Evolutionary conservation across 768 basidiomycete species (phyloP).

Genomic region (Suillus hirtellus): DNA sequence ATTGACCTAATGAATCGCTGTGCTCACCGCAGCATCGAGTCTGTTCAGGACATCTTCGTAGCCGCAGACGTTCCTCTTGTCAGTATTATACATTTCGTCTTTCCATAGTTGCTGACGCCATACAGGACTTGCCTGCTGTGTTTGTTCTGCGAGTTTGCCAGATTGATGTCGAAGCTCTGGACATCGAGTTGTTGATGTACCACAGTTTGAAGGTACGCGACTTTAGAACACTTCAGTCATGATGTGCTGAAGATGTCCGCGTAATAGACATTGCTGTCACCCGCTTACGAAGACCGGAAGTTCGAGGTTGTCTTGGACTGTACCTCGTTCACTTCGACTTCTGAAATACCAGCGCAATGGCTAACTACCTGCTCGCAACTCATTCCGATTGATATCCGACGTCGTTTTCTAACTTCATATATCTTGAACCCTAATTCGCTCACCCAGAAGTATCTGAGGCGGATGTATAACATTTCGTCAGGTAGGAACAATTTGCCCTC

Average conservation of each 20-base stretch:
- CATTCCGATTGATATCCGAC: slow-evolving; percentile 67
- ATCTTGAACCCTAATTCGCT: slow-evolving; percentile 74
- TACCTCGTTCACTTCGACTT: slow-evolving; percentile 71
- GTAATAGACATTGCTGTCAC: slow-evolving; percentile 52
- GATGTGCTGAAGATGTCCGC: neutral
- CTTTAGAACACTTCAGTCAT: neutral
- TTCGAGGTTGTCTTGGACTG: slow-evolving; percentile 83
- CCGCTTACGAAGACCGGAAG: slow-evolving; percentile 44
- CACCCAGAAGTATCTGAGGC: slow-evolving; percentile 71
- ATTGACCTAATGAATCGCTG: slow-evolving; percentile 67
- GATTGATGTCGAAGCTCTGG: slow-evolving; percentile 77
- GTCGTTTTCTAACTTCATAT: slow-evolving; percentile 59
- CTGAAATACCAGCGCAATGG: slow-evolving; percentile 82
- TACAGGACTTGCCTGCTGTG: slow-evolving; percentile 44
- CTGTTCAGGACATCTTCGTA: slow-evolving; percentile 68
- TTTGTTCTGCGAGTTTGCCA: slow-evolving; percentile 68
- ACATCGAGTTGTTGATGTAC: slow-evolving; percentile 76
- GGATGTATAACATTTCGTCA: slow-evolving; percentile 69
- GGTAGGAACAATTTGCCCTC: slow-evolving; percentile 32
- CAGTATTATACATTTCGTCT: slow-evolving; percentile 15
- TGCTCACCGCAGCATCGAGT: slow-evolving; percentile 55
- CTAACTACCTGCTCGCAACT: slow-evolving; percentile 76
- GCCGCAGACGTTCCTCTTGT: slow-evolving; percentile 52
- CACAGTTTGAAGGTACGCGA: slow-evolving; percentile 69
- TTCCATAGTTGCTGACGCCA: neutral